Evolutionary conservation across 2,329 filamentous ascomycete genomes (phyloP), one percentile per base, ranked within the genome.

Genomic region (Scorias spongiosa): DNA sequence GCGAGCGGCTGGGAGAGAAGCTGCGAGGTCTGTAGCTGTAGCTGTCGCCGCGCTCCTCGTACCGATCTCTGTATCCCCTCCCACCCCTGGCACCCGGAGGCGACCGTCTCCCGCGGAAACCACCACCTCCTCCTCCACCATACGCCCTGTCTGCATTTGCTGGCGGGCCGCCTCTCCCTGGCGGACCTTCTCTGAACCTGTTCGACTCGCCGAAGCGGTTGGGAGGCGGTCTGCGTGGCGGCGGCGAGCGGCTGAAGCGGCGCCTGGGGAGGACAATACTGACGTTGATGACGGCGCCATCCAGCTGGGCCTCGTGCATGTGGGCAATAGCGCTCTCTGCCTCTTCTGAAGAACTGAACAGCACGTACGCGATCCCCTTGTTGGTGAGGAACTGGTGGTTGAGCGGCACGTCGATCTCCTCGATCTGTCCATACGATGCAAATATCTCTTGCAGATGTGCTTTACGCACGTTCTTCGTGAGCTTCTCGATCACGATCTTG

Each of bases 261-360:
- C 83, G 79, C 41, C 83, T 77, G 0, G 86, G 86, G 30, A 93
- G 70, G 20, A 94, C 85, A 51, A 95, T 91, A 39, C 84, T 91
- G 41, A 95, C 88, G 56, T 81, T 82, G 57, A 95, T 80, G 34
- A 78, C 71, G 17, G 80, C 77, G 42, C 87, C 87, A 62, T 95
- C 88, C 26, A 94, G 67, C 58, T 93, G 84, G n/a, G 84, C 86
- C 66, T 98, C 91, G 63, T 98, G 91, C 91, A 98, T 96, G 60
- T 93, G 84, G 14, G 88, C 78, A 54, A 95, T 93, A 26, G 91
- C 91, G 11, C 78, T 72, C 64, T 95, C 86, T 18, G 91, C 89
- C 50, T 89, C 82, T 41, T 75, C 70, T 50, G 87, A 76, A 51
- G 81, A 72, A 43, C 78, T 70, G 64, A 82, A 98, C 37, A 94